Evolutionary conservation across 768 basidiomycete species (phyloP).

Genomic region (Kwoniella europaea): DNA sequence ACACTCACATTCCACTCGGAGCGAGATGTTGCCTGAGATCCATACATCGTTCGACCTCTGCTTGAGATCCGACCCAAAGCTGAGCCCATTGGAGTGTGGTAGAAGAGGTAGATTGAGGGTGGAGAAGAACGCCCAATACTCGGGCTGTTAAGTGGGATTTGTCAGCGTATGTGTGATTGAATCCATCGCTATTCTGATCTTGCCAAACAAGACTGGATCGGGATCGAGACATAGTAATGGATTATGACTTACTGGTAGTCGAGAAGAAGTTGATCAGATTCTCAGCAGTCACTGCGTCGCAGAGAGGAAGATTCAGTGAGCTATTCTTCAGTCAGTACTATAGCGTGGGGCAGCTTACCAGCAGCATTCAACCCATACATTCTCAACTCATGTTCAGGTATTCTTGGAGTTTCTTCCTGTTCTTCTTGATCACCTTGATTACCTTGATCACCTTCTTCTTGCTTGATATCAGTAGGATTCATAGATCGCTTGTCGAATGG

Average conservation of each 20-base stretch:
- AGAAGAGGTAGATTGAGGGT: constrained; percentile 19
- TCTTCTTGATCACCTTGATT: too few species aligned
- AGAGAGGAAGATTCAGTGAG: background rate
- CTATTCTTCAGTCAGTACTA: background rate
- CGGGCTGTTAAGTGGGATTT: constrained; percentile 10
- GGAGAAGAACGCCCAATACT: constrained; percentile 35
- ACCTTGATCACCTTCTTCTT: background rate
- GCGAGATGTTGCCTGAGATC: constrained; percentile 23
- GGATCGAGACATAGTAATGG: background rate
- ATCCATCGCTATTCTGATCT: too few species aligned
- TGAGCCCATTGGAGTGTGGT: constrained; percentile 42
- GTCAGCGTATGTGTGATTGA: background rate
- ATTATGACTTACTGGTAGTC: constrained; percentile 23
- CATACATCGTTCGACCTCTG: constrained; percentile 32
- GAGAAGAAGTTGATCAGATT: constrained; percentile 38
- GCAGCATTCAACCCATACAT: constrained; percentile 22
- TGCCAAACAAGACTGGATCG: too few species aligned
- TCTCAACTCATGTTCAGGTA: constrained; percentile 17
- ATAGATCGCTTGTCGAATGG: background rate
- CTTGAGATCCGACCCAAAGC: constrained; percentile 36
- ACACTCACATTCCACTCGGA: constrained; percentile 32
- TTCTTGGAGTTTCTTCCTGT: background rate
- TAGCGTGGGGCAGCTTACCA: constrained; percentile 7
- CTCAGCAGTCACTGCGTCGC: constrained; percentile 28
- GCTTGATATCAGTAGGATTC: background rate